Evolutionary conservation across 208 protist species (phyloP).

Genomic region (Trypanosoma avium): DNA sequence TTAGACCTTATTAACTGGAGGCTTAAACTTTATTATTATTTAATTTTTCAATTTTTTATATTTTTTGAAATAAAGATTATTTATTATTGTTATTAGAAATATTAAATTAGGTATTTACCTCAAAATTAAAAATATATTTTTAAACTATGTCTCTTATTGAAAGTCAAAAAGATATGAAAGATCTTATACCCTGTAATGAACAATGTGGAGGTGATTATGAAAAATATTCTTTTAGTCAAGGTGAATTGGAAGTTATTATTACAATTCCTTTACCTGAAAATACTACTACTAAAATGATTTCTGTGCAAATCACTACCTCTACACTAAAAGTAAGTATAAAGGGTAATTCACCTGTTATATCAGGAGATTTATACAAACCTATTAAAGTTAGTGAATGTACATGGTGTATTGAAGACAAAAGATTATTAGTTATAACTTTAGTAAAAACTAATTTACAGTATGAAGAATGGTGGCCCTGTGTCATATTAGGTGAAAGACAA

Average conservation of each 20-base stretch:
- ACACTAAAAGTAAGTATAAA: conserved; percentile 49
- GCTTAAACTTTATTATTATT: too few species aligned
- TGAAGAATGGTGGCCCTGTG: conserved; percentile 89
- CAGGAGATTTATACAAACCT: conserved; percentile 74
- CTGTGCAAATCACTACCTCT: conserved; percentile 52
- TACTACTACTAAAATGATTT: conserved; percentile 54
- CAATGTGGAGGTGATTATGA: conserved; percentile 82
- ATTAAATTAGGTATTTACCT: too few species aligned
- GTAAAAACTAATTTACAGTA: conserved; percentile 81
- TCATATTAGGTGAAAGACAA: conserved; percentile 63
- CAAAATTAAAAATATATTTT: too few species aligned
- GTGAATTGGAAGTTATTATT: conserved; percentile 73
- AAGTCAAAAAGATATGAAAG: conserved; percentile 55
- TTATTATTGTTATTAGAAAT: conserved; percentile 1
- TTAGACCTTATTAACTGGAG: too few species aligned
- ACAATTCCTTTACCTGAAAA: conserved; percentile 52
- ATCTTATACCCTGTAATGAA: conserved; percentile 81
- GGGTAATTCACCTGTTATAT: conserved; percentile 42
- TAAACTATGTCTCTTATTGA: conserved; percentile 63
- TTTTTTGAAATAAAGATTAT: conserved; percentile 5
- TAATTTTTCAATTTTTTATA: too few species aligned
- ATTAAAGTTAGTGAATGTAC: conserved; percentile 81
- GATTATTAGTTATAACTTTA: conserved; percentile 60
- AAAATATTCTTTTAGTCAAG: conserved; percentile 76
- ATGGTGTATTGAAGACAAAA: conserved; percentile 80